Percentiles rank a stretch among this genome's conserved stretches.
These are phyloP conservation scores for Xylaria digitata DNA, from an alignment of 2,329 filamentous ascomycete genomes.

Conservation along the genomic window DNA sequence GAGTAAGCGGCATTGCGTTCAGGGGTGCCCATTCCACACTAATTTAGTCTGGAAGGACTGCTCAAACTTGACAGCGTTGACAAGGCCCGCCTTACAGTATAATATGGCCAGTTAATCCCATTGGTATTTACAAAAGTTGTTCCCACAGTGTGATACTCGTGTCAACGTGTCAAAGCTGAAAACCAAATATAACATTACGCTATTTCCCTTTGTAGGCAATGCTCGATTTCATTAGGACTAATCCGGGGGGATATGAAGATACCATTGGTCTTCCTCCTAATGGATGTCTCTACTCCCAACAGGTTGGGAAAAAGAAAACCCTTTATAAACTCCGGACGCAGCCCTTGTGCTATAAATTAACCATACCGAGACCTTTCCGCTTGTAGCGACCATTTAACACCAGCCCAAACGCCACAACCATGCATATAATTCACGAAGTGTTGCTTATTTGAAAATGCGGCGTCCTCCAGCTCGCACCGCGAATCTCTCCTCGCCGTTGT, in stretches of 20 bases:
- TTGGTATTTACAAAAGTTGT: neutral
- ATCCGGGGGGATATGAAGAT: neutral
- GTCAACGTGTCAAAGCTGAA: no score
- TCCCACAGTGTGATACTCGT: neutral
- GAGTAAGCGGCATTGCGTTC: constrained; percentile 16
- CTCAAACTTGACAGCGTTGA: neutral
- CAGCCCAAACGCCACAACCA: constrained; percentile 28
- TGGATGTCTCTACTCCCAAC: neutral
- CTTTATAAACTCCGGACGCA: constrained; percentile 25
- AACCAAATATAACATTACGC: neutral
- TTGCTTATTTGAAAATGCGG: constrained; percentile 63
- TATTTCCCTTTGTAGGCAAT: neutral
- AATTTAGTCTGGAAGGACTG: neutral
- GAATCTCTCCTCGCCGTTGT: constrained; percentile 70
- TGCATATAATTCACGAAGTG: constrained; percentile 1
- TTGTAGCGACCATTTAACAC: neutral
- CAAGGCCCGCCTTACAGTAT: neutral
- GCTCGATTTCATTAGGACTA: neutral
- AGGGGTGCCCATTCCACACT: neutral
- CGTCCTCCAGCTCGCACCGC: constrained; percentile 63
- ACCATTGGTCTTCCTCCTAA: neutral
- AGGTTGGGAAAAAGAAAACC: neutral
- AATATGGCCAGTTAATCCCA: neutral
- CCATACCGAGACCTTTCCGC: neutral
- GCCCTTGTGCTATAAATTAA: neutral